Base-by-base conservation (phyloP, 257 asterid genomes). In the Scutellaria barbata region DNA sequence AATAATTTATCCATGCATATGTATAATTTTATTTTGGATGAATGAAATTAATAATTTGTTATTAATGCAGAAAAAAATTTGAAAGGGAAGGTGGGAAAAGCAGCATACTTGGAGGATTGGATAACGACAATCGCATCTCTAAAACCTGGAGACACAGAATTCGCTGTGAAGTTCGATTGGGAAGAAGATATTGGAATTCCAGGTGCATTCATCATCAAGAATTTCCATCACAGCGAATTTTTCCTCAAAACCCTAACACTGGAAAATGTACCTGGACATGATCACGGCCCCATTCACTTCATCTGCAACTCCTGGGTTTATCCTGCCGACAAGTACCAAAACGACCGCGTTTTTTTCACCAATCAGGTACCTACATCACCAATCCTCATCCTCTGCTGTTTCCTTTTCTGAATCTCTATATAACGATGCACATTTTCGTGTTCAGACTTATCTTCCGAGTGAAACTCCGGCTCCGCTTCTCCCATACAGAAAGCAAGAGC, bases 291-390 rank as follows among this genome's bases (percentile, higher is more conserved):
- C 14, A 8, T 85, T 74, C 87, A 85, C 68, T 85, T 85, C 61
- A 67, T 85, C 53, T 85, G 89, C 76, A 82, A 85, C 77, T 85
- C 89, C 0, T 85, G 89, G 87, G 74, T 82, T 66, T 82, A 82
- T 53, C 89, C 87, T 0, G 63, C 87, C 2, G 43, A 78, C 1
- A 74, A 39, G 1, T 82, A 85, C 81, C 56, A 66, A 58, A 11
- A 74, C 0, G 73, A 60, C 8, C 85, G 85, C 4, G 39, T 85
- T 20, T 85, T 85, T 80, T 85, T 85, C 60, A 16, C 72, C 50
- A 82, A 82, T 60, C 63, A 82, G 83, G 89, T 77, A 35, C 3
- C 8, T 6, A 16, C 7, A 2, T 30, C 35, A 30, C 35, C 2
- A 0, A 30, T 30, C 35, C 35, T 0, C 5, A 30, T 30, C 0